Evolutionary conservation across 169 alveolate genomes (phyloP), one percentile per base, ranked within the genome.

Genomic region (Theileria annulata): DNA sequence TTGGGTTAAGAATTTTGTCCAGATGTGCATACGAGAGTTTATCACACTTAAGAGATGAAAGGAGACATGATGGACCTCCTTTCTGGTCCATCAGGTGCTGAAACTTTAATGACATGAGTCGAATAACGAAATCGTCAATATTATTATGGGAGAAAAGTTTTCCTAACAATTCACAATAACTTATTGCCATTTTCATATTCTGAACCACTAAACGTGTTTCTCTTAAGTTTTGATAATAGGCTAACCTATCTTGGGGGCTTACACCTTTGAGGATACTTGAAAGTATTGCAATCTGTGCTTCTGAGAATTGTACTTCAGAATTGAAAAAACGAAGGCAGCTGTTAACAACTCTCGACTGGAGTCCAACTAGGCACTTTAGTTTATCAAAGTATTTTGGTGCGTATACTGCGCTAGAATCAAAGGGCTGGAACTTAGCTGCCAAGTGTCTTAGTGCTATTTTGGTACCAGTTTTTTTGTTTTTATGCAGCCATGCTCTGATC

Each of bases 401-500:
- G 56, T 71, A 84, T 17, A 35, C 60, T 3, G 42, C 25, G 58
- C 86, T 42, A 15, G 74, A 54, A 35, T 84, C 90, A 66, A 84
- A 84, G n/a, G 90, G 90, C 59, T 84, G 84, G 79, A 84, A 84
- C 71, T 69, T 70, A n/a, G 90, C 80, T 3, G 80, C 87, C 51
- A 84, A 73, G 71, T 84, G 78, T 19, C 90, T 80, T 13, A 84
- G 75, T 25, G 70, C 78, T 9, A 84, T 77, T 33, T 58, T 71
- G 3, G 83, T 66, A 30, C 56, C 28, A 3, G 78, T 76, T 4
- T 31, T 60, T 28, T 80, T 71, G 28, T 75, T 35, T 54, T 71
- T 56, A 78, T 84, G 90, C 48, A 84, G 59, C 86, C 87, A 84
- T 30, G 87, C 86, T 70, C 90, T 49, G 9, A 84, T 71, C 5